phyloP scores from a whole-genome alignment of 2,329 filamentous ascomycete genomes.

The Ascochyta clinopodiicola region DNA sequence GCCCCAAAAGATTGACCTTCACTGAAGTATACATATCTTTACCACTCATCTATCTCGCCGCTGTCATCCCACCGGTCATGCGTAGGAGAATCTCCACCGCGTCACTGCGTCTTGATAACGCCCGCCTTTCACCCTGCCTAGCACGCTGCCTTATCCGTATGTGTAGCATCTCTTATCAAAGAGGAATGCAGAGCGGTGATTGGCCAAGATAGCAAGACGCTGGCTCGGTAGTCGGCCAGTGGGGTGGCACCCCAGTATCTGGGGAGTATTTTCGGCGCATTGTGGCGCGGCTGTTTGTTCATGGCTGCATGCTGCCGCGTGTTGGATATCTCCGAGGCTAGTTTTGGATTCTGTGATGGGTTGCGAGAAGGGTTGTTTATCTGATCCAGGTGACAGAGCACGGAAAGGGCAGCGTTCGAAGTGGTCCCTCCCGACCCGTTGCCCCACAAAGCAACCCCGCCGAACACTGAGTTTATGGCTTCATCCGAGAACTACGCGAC shows the following conservation, averaged over 20 bases:
- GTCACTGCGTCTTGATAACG: constrained; percentile 20
- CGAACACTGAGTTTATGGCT: constrained; percentile 1
- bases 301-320: not conserved
- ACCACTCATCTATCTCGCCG: constrained; percentile 5
- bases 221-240: constrained; percentile 15
- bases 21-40: constrained; percentile 6
- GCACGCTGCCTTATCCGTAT: constrained; percentile 5
- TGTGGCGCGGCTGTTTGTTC: not conserved
- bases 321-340: not conserved
- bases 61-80: constrained; percentile 16
- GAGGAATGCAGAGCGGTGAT: constrained; percentile 14
- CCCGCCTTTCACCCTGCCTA: constrained; percentile 1
- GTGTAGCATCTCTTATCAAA: constrained; percentile 28
- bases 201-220: constrained; percentile 29
- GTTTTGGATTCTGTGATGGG: not conserved
- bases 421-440: constrained; percentile 5
- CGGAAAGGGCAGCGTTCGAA: not conserved
- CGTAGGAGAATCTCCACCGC: constrained; percentile 14
- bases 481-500: not conserved
- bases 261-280: not conserved
- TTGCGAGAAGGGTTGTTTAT: not conserved
- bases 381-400: not conserved
- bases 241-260: constrained; percentile 13
- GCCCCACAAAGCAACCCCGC: constrained; percentile 12
- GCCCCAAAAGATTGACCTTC: not conserved